Conservation (phyloP, 495 filamentous ascomycete species). For the Penicillium atrosanguineum region DNA sequence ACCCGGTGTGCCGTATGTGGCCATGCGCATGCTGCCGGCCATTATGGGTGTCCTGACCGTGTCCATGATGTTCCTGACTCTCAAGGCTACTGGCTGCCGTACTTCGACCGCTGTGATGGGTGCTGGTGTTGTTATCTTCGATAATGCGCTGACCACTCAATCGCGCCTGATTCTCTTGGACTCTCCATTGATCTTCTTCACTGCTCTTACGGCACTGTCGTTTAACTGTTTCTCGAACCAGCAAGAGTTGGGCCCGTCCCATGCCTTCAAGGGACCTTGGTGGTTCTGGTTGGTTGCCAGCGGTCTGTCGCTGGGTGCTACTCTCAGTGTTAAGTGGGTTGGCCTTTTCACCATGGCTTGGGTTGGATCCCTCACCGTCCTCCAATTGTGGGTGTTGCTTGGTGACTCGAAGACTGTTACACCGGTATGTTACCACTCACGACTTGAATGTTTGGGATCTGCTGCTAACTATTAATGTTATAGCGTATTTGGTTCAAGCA, state of each 20-base stretch:
- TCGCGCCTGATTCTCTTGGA: constrained; percentile 94
- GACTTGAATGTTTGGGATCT: neutral
- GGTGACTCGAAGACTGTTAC: constrained; percentile 84
- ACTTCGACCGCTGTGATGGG: constrained; percentile 80
- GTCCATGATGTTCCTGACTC: constrained; percentile 88
- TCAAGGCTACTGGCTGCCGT: constrained; percentile 87
- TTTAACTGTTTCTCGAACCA: constrained; percentile 96
- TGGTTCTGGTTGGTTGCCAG: constrained; percentile 96
- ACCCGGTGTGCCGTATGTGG: constrained; percentile 92
- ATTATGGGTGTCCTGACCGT: constrained; percentile 82
- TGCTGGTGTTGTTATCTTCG: constrained; percentile 84
- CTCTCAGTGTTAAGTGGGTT: constrained; percentile 97
- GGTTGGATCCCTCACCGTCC: constrained; percentile 86
- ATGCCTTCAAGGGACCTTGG: constrained; percentile 86
- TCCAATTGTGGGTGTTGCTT: constrained; percentile 92
- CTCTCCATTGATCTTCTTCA: constrained; percentile 90
- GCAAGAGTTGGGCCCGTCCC: constrained; percentile 83
- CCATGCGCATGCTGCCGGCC: constrained; percentile 93
- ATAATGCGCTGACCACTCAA: constrained; percentile 93
- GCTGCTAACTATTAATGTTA: constrained; percentile 13
- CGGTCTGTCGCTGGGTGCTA: constrained; percentile 84
- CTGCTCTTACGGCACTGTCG: constrained; percentile 83
- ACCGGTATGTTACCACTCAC: constrained; percentile 45
- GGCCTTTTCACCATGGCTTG: constrained; percentile 98
- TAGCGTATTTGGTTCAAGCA: constrained; percentile 90